Conservation (phyloP, 192 early-diverging fungal species). For the Tieghemiomyces parasiticus region DNA sequence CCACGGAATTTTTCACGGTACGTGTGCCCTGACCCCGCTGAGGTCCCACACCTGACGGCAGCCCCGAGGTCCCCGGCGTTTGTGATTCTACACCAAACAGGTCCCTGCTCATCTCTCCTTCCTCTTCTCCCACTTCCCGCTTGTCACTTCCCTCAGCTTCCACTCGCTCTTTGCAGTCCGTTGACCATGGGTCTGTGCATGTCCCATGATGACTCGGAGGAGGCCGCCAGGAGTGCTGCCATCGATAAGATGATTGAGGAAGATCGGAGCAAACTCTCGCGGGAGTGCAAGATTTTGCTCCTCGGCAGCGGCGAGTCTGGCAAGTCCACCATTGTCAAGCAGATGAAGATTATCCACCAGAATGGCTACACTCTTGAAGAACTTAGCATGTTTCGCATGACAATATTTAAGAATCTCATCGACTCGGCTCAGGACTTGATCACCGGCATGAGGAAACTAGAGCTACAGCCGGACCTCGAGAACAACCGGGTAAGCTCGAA, state of each 20-base stretch:
- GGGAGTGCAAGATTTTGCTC: conserved; percentile 38
- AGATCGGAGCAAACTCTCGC: conserved; percentile 29
- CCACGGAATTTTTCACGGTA: too few relatives aligned
- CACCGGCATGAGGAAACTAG: conserved; percentile 47
- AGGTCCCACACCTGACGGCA: too few relatives aligned
- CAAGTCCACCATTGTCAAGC: conserved; percentile 91
- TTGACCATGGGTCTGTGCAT: conserved; percentile 31
- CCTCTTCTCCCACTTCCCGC: too few relatives aligned
- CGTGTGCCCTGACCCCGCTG: too few relatives aligned
- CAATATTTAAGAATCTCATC: conserved; percentile 75
- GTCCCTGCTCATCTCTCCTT: too few relatives aligned
- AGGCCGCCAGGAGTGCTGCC: conserved; percentile 28
- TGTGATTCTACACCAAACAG: too few relatives aligned
- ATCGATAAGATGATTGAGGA: conserved; percentile 37
- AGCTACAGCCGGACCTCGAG: conserved; percentile 32
- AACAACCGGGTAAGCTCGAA: conserved; percentile 36
- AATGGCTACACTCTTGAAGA: conserved; percentile 77
- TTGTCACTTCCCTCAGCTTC: too few relatives aligned
- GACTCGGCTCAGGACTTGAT: conserved; percentile 69
- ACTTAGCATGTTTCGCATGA: conserved; percentile 51
- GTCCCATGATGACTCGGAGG: conserved; percentile 33
- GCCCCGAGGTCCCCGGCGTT: too few relatives aligned
- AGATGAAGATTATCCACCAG: conserved; percentile 96
- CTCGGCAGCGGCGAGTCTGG: conserved; percentile 83
- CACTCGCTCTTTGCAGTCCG: too few relatives aligned